These are phyloP conservation scores for Pseudocercospora eumusae DNA, from an alignment of 2,329 filamentous ascomycete species.

Conservation along the genomic window DNA sequence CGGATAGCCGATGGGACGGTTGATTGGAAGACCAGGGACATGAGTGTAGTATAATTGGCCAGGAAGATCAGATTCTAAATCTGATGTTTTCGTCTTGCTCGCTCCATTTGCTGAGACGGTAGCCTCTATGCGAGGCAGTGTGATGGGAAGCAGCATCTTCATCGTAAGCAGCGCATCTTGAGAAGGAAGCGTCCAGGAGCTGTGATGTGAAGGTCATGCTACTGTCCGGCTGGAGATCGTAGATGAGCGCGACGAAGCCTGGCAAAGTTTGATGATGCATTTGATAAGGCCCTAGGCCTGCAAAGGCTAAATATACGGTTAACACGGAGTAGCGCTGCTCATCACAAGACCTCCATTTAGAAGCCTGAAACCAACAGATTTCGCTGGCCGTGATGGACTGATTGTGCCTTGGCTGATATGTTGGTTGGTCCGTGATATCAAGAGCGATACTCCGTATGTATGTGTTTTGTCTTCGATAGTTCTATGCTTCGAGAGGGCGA, in stretches of 20 bases:
- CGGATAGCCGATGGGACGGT: constrained; percentile 3
- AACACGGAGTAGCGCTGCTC: not conserved
- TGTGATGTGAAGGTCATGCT: not conserved
- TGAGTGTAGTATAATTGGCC: constrained; percentile 1
- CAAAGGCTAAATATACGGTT: not conserved
- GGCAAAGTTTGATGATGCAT: constrained; percentile 7
- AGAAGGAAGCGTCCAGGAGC: not conserved
- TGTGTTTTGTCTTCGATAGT: not conserved
- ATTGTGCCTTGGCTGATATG: not conserved
- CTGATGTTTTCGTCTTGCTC: not conserved
- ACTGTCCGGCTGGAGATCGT: not conserved
- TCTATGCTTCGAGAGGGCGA: not conserved
- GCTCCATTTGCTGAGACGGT: not conserved
- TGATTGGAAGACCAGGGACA: constrained; percentile 3
- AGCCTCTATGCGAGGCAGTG: not conserved
- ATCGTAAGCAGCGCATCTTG: not conserved
- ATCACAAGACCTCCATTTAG: not conserved
- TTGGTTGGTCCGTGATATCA: not conserved
- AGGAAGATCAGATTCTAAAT: not conserved
- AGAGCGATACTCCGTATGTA: not conserved
- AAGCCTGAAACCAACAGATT: not conserved
- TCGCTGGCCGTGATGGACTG: not conserved
- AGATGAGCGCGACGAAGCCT: not conserved
- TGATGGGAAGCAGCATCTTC: not conserved
- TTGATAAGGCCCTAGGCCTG: not conserved